Evolutionary conservation across 169 alveolate species (phyloP), one percentile per base, ranked within the genome.

Genomic region (Cryptosporidium meleagridis): DNA sequence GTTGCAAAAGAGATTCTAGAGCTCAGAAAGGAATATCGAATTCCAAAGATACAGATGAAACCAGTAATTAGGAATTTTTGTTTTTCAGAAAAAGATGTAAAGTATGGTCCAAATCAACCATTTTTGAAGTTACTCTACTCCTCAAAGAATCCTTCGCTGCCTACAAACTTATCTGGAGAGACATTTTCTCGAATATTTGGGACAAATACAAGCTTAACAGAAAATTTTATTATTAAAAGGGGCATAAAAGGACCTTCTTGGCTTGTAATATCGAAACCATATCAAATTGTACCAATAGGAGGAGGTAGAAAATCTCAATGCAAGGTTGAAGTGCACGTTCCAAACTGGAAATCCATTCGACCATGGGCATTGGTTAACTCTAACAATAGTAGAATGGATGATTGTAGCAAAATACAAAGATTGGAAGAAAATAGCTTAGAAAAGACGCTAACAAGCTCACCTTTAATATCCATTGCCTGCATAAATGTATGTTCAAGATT

Each of bases 181-280:
- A 91, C 89, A 39, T 93, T 61, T 67, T 93, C 59, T 39, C 86
- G 26, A 85, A 93, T 71, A 91, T 93, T 37, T 92, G 94, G 95
- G 21, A 67, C 71, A 39, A 85, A 84, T 31, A 41, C 93, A n/a
- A 67, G 94, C 39, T 91, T 86, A 44, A 85, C 71, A 41, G 95
- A 93, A 41, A 75, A 91, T 35, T 92, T 92, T 33, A 87, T 85
- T 26, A 70, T 95, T 45, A 95, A 95, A 85, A 86, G 97, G 16
- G 91, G 85, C 29, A 93, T 95, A 71, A 93, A 91, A 75, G 97
- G 97, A 14, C 97, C 97, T 26, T 92, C 94, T 62, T 95, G 97
- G 97, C 45, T 95, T 29, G 73, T 92, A 35, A 59, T 95, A 61
- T 59, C 70, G 39, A 80, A 62, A 14, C 89, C 89, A 10, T 62